A percentile compares a stretch with the other conserved stretches of the same genome.
Conservation (phyloP, 1,284 basidiomycete genomes). For the Tremellales sp. region DNA sequence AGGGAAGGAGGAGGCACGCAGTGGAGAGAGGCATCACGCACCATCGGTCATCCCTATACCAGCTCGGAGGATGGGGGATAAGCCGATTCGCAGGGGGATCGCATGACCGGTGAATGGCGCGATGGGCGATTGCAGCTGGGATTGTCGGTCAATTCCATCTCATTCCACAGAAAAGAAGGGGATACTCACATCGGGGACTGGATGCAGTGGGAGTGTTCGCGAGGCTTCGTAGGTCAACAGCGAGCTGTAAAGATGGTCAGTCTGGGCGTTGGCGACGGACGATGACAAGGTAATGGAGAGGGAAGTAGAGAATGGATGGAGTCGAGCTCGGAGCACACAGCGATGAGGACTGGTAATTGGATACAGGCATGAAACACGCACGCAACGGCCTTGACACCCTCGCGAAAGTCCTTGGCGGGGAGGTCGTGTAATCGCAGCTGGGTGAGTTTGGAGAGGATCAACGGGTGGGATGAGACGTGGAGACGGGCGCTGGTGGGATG, state of each 20-base stretch:
- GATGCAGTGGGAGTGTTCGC: conserved; percentile 24
- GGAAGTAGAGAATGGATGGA: neutral
- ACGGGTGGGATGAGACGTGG: conserved; percentile 37
- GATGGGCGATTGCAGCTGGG: conserved; percentile 47
- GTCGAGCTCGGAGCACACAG: neutral
- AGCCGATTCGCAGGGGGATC: conserved; percentile 63
- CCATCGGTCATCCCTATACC: conserved; percentile 92
- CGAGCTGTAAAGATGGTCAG: conserved; percentile 18
- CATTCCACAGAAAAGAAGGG: neutral
- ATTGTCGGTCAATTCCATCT: neutral
- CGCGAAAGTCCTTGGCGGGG: conserved; percentile 40
- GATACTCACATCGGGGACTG: conserved; percentile 38
- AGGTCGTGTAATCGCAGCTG: conserved; percentile 43
- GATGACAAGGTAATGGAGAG: neutral
- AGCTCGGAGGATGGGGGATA: conserved; percentile 87
- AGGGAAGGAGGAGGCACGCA: neutral
- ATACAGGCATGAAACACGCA: conserved; percentile 14
- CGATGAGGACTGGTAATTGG: neutral
- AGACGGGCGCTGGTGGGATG: conserved; percentile 12
- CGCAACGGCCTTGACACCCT: conserved; percentile 36
- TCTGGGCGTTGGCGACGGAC: too few relatives aligned
- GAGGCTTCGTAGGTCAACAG: conserved; percentile 42
- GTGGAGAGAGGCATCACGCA: conserved; percentile 15
- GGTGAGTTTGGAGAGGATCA: conserved; percentile 41
- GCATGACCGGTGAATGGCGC: conserved; percentile 47